Percentiles rank a stretch among this genome's conserved stretches.
phyloP scores from a whole-genome alignment of 164 flowering plant genomes.

The Piper betle region DNA sequence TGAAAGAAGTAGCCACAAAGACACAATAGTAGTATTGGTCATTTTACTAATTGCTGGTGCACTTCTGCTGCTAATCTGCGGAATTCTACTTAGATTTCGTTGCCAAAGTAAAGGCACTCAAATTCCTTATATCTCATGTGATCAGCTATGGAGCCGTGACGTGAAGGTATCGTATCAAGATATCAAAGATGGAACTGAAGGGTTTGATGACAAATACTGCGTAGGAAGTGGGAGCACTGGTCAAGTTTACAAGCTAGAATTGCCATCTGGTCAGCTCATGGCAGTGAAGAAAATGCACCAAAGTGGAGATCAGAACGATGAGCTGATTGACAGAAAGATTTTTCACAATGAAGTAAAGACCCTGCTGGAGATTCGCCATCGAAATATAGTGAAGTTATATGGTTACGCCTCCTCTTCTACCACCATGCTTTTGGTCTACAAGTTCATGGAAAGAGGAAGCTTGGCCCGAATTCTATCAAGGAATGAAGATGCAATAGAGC shows the following conservation, averaged over 20 bases:
- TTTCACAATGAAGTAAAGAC: no score
- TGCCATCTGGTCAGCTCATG: constrained; percentile 29
- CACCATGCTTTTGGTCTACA: no score
- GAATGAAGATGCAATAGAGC: no score
- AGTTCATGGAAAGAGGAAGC: no score
- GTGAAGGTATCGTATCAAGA: constrained; percentile 39
- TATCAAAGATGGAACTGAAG: constrained; percentile 35
- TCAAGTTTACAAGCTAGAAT: constrained; percentile 32
- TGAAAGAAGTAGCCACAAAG: not conserved
- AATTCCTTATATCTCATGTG: not conserved
- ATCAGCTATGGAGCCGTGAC: constrained; percentile 36
- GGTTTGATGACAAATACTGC: constrained; percentile 30
- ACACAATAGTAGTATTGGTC: no score
- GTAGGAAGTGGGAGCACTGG: constrained; percentile 62
- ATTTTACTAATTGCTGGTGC: no score
- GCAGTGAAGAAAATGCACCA: constrained; percentile 48
- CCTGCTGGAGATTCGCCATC: no score
- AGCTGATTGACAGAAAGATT: no score
- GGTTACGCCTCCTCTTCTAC: no score
- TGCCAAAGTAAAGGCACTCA: not conserved
- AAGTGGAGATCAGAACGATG: no score
- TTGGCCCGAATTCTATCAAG: no score
- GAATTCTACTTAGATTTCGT: constrained; percentile 2
- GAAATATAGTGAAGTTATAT: no score
- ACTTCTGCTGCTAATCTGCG: not conserved